Conservation (phyloP, 2,329 filamentous ascomycete species). For the Pezicula neosporulosa region DNA sequence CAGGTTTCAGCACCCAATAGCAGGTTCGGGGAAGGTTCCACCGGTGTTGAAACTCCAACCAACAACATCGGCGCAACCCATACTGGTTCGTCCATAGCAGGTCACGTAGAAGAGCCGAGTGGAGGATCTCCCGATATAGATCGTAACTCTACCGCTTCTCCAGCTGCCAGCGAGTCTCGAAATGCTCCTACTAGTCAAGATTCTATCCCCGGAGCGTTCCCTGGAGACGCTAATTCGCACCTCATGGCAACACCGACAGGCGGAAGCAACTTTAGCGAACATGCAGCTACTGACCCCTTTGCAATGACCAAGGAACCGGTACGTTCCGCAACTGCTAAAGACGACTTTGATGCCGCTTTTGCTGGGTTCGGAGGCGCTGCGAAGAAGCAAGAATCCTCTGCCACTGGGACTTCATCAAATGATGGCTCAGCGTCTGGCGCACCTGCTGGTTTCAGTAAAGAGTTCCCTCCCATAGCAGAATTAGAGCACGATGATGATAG, state of each 20-base stretch:
- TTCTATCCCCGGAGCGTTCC: conserved; percentile 49
- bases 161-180: conserved; percentile 18
- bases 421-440: conserved; percentile 41
- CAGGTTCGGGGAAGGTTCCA: conserved; percentile 50
- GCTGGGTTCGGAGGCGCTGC: conserved; percentile 60
- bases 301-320: conserved; percentile 46
- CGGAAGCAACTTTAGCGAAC: conserved; percentile 42
- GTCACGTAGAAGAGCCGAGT: conserved; percentile 17
- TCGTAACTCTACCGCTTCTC: conserved; percentile 26
- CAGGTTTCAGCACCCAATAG: conserved; percentile 72
- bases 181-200: conserved; percentile 28
- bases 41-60: conserved; percentile 33
- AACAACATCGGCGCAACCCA: conserved; percentile 28
- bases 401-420: conserved; percentile 31
- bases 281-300: conserved; percentile 49
- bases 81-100: conserved; percentile 25
- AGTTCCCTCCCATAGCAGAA: conserved; percentile 93
- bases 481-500: conserved; percentile 81
- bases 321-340: conserved; percentile 53
- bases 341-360: conserved; percentile 84
- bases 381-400: conserved; percentile 47
- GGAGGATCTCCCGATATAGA: conserved; percentile 25
- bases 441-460: conserved; percentile 58
- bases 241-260: conserved; percentile 45
- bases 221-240: conserved; percentile 40